phyloP scores from a whole-genome alignment of 768 basidiomycete species.

The Suillus occidentalis region DNA sequence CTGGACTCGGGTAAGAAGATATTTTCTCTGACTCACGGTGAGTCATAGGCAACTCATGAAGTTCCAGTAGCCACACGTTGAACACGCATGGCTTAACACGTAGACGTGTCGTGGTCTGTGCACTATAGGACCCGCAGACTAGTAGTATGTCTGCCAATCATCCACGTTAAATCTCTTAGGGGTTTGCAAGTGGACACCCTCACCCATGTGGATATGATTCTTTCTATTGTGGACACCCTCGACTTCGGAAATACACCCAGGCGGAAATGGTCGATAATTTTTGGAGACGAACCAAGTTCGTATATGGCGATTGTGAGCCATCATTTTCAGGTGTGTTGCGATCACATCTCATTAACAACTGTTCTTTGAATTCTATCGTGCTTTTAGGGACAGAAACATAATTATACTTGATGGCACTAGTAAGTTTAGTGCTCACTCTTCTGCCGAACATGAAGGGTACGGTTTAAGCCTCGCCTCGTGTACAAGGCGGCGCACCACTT shows the following conservation, averaged over 20 bases:
- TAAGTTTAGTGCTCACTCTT: conserved; percentile 10
- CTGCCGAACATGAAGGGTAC: background rate
- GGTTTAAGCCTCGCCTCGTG: conserved; percentile 14
- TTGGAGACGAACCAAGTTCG: conserved; percentile 35
- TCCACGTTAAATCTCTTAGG: conserved; percentile 34
- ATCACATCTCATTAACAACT: conserved; percentile 28
- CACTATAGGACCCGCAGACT: conserved; percentile 49
- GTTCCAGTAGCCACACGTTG: conserved; percentile 14
- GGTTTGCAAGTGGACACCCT: conserved; percentile 39
- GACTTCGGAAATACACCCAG: conserved; percentile 39
- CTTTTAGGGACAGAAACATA: conserved; percentile 27
- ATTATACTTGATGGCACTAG: conserved; percentile 22
- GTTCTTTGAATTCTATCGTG: conserved; percentile 34
- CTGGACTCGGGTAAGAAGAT: conserved; percentile 32
- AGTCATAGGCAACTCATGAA: conserved; percentile 10
- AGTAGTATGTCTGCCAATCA: conserved; percentile 50
- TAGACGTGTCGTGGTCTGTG: conserved; percentile 63
- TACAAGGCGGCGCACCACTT: conserved; percentile 9
- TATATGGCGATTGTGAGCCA: conserved; percentile 38
- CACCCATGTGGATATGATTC: background rate
- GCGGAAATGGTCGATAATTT: conserved; percentile 50
- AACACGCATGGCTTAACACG: conserved; percentile 26
- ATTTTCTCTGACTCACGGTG: conserved; percentile 47
- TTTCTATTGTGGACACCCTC: conserved; percentile 37
- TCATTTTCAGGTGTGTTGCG: conserved; percentile 25